phyloP scores from a whole-genome alignment of 768 basidiomycete species.

The Podaxis sp. region DNA sequence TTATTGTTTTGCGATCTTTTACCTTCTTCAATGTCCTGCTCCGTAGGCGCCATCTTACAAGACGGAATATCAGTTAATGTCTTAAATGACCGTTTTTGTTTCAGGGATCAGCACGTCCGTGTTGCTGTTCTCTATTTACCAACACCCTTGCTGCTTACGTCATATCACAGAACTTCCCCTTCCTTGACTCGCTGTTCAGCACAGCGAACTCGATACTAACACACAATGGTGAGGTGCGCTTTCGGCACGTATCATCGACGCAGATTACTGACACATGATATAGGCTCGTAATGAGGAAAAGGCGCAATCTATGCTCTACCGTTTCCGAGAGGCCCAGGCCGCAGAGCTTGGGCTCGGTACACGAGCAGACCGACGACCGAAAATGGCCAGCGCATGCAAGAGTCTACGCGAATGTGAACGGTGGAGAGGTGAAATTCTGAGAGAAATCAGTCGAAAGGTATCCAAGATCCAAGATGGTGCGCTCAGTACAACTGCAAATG shows the following conservation, averaged over 20 bases:
- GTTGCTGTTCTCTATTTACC: constrained; percentile 8
- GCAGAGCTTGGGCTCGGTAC: constrained; percentile 92
- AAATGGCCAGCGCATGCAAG: constrained; percentile 91
- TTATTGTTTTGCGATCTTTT: constrained; percentile 4
- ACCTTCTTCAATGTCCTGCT: constrained; percentile 37
- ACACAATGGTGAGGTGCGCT: constrained; percentile 16
- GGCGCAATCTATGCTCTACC: constrained; percentile 92
- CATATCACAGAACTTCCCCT: background rate
- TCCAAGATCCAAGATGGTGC: constrained; percentile 95
- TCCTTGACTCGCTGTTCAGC: background rate
- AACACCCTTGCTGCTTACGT: constrained; percentile 3
- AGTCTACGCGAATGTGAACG: constrained; percentile 91
- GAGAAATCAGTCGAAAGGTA: constrained; percentile 95
- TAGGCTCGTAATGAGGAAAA: constrained; percentile 99
- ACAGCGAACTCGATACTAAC: background rate
- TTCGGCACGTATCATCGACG: background rate
- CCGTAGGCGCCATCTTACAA: constrained; percentile 23
- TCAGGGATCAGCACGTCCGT: background rate
- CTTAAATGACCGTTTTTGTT: background rate
- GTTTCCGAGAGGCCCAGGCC: constrained; percentile 95
- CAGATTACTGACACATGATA: background rate
- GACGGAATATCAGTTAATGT: background rate
- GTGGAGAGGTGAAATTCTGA: constrained; percentile 93
- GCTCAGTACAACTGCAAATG: constrained; percentile 24
- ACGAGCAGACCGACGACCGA: constrained; percentile 80